Base-by-base conservation (phyloP, 2,329 filamentous ascomycete species). In the Simplicillium sp. region DNA sequence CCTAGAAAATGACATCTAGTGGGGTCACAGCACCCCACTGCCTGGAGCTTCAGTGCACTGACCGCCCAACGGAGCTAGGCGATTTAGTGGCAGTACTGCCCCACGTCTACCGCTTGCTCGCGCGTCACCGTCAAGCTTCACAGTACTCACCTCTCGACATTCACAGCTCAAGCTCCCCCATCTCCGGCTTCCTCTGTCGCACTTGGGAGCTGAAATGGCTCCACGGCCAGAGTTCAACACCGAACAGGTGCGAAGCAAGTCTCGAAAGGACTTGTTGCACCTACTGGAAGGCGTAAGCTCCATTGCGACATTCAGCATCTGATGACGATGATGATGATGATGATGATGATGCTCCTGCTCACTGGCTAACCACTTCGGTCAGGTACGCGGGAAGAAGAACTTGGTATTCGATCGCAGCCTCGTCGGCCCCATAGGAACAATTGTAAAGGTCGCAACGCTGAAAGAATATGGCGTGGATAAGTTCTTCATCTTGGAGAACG, bases 351-450 rank as follows among this genome's bases (percentile, higher is more conserved):
- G 20, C 9, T 25, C 20, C 6, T 25, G 9, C 20, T 25, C 20
- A 25, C 9, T 25, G 6, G 20, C 20, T 25, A 25, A 25, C 20
- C 9, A 25, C 20, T 25, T 25, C 6, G 47, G 35, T 44, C 57
- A 98, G 92, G 87, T 97, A 50, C 86, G 90, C 59, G 94, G 94
- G 52, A 98, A 97, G 77, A 98, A 98, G 74, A 97, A 96, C 57
- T 72, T 98, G 46, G 85, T 98, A 39, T 83, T 98, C 57, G 90
- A 97, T 61, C 86, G 84, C 62, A 82, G 82, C 53, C 74, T 98
- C 52, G 88, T 90, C 50, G 92, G 90, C 17, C 87, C 89, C 25
- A 76, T 98, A 51, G 87, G 89, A 44, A 75, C 90, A 44, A 83
- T 98, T 50, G 87, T 94, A 66, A 96, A 96, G 61, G 94, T 96